Evolutionary conservation across 2,329 filamentous ascomycete species (phyloP).

Genomic region (Purpureocillium takamizusanense): DNA sequence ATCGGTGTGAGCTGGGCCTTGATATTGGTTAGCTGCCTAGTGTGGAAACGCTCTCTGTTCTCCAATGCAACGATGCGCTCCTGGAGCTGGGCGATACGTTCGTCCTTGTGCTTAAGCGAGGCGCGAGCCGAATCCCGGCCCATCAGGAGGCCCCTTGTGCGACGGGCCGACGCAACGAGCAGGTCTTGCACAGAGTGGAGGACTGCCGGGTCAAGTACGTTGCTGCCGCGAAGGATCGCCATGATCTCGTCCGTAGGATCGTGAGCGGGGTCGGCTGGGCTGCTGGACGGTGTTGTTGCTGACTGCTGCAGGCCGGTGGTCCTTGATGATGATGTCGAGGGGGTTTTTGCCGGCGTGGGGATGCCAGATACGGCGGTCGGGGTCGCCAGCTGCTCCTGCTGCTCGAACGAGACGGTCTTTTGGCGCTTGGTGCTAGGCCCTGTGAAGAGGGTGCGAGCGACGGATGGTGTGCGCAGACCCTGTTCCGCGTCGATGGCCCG

Average conservation of each 20-base stretch:
- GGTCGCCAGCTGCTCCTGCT: conserved; percentile 1
- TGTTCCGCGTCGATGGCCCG: conserved; percentile 10
- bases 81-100: conserved; percentile 26
- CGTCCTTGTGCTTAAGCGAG: conserved; percentile 53
- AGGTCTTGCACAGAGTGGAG: conserved; percentile 29
- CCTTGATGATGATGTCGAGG: conserved; percentile 5
- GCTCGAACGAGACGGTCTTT: conserved; percentile 23
- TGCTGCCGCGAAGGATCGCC: conserved; percentile 33
- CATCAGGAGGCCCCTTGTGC: conserved; percentile 49
- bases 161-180: conserved; percentile 47
- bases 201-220: conserved; percentile 27
- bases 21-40: conserved; percentile 25
- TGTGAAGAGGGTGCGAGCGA: conserved; percentile 26
- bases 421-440: conserved; percentile 17
- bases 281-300: conserved; percentile 7
- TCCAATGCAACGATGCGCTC: conserved; percentile 28
- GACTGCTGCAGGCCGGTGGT: neutral
- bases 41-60: conserved; percentile 20
- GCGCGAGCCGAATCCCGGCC: conserved; percentile 59
- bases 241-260: conserved; percentile 39
- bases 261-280: conserved; percentile 10
- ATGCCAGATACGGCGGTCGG: too few relatives aligned
- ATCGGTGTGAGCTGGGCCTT: conserved; percentile 27
- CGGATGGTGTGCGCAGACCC: conserved; percentile 23
- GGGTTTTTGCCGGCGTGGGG: conserved; percentile 8